Conservation (phyloP, 176 grass and related monocot species). For the Musa beccarii region DNA sequence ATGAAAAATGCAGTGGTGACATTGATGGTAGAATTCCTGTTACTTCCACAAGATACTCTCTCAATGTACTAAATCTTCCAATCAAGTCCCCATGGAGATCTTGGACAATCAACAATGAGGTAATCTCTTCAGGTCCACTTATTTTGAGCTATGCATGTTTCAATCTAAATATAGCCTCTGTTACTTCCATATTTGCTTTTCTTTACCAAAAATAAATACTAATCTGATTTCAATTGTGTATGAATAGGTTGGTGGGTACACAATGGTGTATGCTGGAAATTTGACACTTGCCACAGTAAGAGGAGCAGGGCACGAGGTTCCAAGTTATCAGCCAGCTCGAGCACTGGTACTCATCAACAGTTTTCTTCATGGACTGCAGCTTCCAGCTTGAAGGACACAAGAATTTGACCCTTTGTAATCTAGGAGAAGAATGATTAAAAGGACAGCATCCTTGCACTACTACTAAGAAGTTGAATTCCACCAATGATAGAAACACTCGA, state of each 20-base stretch:
- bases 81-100: constrained; percentile 42
- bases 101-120: constrained; percentile 56
- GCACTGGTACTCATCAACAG: constrained; percentile 43
- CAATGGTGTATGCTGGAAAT: constrained; percentile 44
- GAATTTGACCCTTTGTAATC: no score
- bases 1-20: constrained; percentile 45
- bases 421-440: no score
- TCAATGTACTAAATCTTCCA: constrained; percentile 54
- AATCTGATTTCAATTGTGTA: background rate
- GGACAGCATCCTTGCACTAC: no score
- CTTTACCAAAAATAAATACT: background rate
- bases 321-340: constrained; percentile 56
- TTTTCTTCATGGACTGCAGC: constrained; percentile 43
- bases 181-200: background rate
- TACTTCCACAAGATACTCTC: constrained; percentile 74
- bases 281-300: constrained; percentile 68
- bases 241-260: constrained; percentile 61
- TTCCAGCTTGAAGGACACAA: constrained; percentile 25
- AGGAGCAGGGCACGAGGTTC: constrained; percentile 83
- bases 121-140: background rate
- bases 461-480: no score
- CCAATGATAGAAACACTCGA: no score
- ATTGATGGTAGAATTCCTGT: constrained; percentile 55
- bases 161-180: background rate
- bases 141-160: background rate